A percentile compares a stretch with the other conserved stretches of the same genome.
Conservation (phyloP, 73 alveolate species). For the Tetrahymena borealis region DNA sequence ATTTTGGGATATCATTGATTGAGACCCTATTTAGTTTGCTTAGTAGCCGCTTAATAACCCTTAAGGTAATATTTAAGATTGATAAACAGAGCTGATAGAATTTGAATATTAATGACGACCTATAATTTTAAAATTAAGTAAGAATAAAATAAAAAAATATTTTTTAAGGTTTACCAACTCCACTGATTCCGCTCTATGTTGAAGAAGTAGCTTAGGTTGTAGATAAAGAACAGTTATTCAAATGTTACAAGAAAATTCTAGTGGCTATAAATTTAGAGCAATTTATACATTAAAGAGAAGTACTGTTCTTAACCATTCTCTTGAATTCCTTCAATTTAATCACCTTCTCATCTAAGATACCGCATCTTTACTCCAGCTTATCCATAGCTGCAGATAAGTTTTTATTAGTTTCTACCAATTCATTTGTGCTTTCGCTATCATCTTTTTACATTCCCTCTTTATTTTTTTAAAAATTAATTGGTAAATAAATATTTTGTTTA, state of each 20-base stretch:
- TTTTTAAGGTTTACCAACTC: background rate
- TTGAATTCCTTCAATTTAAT: conserved; percentile 40
- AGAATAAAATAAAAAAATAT: background rate
- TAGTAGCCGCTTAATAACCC: background rate
- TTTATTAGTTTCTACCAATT: conserved; percentile 44
- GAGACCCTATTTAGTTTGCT: background rate
- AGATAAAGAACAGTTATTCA: conserved; percentile 4
- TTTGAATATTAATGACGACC: background rate
- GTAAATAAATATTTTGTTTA: background rate
- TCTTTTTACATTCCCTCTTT: conserved; percentile 13
- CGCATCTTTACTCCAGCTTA: conserved; percentile 48
- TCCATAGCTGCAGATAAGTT: conserved; percentile 50
- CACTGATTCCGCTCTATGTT: background rate
- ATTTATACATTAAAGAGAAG: conserved; percentile 32
- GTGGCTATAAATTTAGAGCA: conserved; percentile 31
- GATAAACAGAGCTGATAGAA: background rate
- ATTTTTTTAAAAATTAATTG: background rate
- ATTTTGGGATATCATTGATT: background rate
- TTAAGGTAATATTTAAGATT: background rate
- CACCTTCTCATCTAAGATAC: conserved; percentile 41
- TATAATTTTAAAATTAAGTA: background rate
- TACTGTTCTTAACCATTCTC: conserved; percentile 36
- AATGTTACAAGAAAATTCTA: conserved; percentile 25
- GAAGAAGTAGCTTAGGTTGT: background rate
- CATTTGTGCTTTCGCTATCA: conserved; percentile 14